Percentiles rank a stretch among this genome's conserved stretches.
These are phyloP conservation scores for Taiwanofungus camphoratus DNA, from an alignment of 1,284 basidiomycete species.

Conservation along the genomic window DNA sequence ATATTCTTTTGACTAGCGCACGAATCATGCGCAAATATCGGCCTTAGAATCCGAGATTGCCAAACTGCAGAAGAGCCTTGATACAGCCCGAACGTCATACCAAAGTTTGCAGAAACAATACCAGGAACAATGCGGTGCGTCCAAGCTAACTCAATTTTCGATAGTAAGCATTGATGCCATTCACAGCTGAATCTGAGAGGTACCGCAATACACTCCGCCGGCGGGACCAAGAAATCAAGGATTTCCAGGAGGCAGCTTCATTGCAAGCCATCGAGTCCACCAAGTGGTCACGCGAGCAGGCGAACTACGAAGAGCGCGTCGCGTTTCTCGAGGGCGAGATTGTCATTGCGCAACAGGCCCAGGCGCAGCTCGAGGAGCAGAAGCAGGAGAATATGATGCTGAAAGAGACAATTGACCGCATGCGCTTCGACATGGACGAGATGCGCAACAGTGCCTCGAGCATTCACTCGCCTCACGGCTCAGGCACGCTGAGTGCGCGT, in stretches of 20 bases:
- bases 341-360: conserved; percentile 58
- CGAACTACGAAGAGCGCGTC: conserved; percentile 64
- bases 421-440: conserved; percentile 88
- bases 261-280: conserved; percentile 57
- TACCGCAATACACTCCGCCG: conserved; percentile 68
- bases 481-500: conserved; percentile 37
- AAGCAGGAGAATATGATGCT: conserved; percentile 87
- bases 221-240: conserved; percentile 67
- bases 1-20: conserved; percentile 36
- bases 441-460: conserved; percentile 52
- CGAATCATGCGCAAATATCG: conserved; percentile 57
- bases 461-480: conserved; percentile 30
- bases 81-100: conserved; percentile 64
- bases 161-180: background rate
- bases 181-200: conserved; percentile 66
- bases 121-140: conserved; percentile 76
- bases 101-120: conserved; percentile 78
- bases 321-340: conserved; percentile 64
- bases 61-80: conserved; percentile 66
- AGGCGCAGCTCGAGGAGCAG: conserved; percentile 75
- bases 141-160: background rate
- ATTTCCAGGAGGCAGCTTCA: conserved; percentile 50
- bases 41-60: conserved; percentile 74
- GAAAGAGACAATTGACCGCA: conserved; percentile 89
- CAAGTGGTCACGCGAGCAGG: conserved; percentile 60